phyloP scores from a whole-genome alignment of 1,284 basidiomycete species.

The Ganoderma leucocontextum region DNA sequence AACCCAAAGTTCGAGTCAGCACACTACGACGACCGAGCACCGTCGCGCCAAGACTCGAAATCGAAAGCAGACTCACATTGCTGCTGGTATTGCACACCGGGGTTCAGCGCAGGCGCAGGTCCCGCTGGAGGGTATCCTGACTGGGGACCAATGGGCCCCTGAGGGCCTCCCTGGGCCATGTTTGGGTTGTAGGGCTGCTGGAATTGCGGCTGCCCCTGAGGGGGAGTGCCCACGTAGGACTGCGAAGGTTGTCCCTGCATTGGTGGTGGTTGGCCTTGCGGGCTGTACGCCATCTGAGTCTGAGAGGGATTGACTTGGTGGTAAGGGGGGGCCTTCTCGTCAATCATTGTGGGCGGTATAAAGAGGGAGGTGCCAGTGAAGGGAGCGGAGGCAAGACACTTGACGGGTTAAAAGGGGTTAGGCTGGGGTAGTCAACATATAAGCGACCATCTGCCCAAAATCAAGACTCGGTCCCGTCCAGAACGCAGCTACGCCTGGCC shows the following conservation, averaged over 20 bases:
- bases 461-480: background rate
- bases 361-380: background rate
- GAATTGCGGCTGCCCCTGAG: slow-evolving; percentile 11
- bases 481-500: background rate
- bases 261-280: slow-evolving; percentile 3
- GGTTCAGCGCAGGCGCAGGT: slow-evolving; percentile 10
- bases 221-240: background rate
- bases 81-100: slow-evolving; percentile 27
- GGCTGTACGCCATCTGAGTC: slow-evolving; percentile 14
- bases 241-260: slow-evolving; percentile 11
- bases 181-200: slow-evolving; percentile 9
- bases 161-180: background rate
- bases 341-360: slow-evolving; percentile 16
- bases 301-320: slow-evolving; percentile 12
- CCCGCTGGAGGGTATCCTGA: slow-evolving; percentile 10
- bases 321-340: slow-evolving; percentile 24
- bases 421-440: background rate
- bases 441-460: slow-evolving; percentile 1
- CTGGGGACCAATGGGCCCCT: slow-evolving; percentile 11
- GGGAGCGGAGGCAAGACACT: background rate
- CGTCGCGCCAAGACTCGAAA: too few relatives aligned
- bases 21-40: background rate
- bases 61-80: slow-evolving; percentile 21
- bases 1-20: background rate
- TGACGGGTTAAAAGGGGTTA: background rate